Conservation (phyloP, 176 grass and related monocot genomes). For the Aegilops bicornis region DNA sequence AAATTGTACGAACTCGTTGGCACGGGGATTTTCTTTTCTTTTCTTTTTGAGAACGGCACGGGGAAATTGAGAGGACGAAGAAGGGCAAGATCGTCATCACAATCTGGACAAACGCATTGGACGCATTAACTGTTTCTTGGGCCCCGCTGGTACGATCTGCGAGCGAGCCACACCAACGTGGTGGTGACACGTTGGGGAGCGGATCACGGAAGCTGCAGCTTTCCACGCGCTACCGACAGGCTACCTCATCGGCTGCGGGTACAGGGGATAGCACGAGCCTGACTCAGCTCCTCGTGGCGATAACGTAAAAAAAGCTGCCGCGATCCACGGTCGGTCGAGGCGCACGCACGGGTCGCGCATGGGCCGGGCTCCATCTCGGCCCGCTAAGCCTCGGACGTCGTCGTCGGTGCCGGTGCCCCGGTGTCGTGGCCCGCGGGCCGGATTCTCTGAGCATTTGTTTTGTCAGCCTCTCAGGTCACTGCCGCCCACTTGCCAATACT, state of each 20-base stretch:
- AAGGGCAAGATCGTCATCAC: background rate
- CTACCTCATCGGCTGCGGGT: background rate
- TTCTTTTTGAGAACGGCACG: too few species aligned
- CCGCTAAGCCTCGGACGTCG: background rate
- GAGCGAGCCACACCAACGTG: background rate
- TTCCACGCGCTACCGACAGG: background rate
- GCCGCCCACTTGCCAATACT: too few species aligned
- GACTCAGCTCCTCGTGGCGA: background rate
- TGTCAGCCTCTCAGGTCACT: background rate
- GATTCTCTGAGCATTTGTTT: background rate
- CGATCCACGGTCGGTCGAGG: too few species aligned
- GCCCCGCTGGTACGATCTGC: background rate
- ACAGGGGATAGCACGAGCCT: background rate
- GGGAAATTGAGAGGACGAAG: background rate
- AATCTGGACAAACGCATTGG: background rate
- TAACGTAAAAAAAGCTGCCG: background rate
- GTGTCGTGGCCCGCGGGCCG: background rate
- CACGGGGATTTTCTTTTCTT: too few species aligned
- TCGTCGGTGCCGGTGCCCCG: too few species aligned
- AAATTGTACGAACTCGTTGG: too few species aligned
- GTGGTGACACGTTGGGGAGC: background rate
- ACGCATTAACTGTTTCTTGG: background rate
- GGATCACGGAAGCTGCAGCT: constrained; percentile 15
- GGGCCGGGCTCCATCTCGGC: background rate
- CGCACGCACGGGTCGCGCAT: background rate